Conservation (phyloP, 1,139 yeast genomes). For the Trichomonascaceae sp. region DNA sequence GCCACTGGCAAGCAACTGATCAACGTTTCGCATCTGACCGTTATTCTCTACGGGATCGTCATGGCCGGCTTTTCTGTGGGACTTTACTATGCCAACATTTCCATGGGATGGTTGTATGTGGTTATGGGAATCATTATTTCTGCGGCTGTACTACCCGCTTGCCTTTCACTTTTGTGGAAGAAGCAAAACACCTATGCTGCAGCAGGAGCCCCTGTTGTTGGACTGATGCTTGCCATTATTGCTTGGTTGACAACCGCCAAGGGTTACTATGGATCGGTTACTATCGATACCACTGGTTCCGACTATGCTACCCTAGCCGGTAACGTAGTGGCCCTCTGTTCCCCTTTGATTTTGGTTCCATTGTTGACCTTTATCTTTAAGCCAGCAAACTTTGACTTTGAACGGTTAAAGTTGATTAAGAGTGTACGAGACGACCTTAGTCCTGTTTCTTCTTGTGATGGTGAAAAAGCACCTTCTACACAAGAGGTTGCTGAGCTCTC, state of each 20-base stretch:
- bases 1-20: constrained; percentile 66
- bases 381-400: constrained; percentile 61
- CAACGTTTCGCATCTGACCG: constrained; percentile 51
- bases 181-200: constrained; percentile 43
- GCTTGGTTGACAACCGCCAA: constrained; percentile 37
- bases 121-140: constrained; percentile 82
- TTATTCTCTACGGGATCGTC: constrained; percentile 48
- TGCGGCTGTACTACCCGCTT: constrained; percentile 71
- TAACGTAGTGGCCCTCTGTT: constrained; percentile 64
- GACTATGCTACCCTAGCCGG: constrained; percentile 82
- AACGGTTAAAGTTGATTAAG: constrained; percentile 36
- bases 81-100: constrained; percentile 63
- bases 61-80: constrained; percentile 82
- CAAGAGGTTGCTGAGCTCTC: constrained; percentile 7
- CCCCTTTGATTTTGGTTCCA: constrained; percentile 62
- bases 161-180: constrained; percentile 55
- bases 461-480: constrained; percentile 6
- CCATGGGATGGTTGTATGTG: constrained; percentile 57
- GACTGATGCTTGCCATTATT: constrained; percentile 33
- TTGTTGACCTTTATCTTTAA: constrained; percentile 43
- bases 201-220: constrained; percentile 34
- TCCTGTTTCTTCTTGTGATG: constrained; percentile 1
- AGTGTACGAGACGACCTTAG: constrained; percentile 12
- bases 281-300: constrained; percentile 53
- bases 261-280: constrained; percentile 28